These are phyloP conservation scores for Pseudisothecium myosuroides DNA, from an alignment of 225 moss, liverwort and hornwort genomes.

Conservation along the genomic window DNA sequence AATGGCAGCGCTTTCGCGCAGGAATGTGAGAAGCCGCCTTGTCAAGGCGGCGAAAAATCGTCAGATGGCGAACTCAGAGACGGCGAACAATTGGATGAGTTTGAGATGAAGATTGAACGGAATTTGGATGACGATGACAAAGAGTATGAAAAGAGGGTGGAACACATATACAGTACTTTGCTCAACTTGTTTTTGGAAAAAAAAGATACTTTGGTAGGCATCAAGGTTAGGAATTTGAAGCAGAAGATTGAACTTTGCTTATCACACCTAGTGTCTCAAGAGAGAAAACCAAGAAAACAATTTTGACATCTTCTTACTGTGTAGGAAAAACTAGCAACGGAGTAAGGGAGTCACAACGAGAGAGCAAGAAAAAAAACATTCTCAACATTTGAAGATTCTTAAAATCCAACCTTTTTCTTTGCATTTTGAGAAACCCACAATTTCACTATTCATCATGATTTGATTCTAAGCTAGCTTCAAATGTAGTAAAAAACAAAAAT, in stretches of 20 bases:
- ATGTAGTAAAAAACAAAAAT: background rate
- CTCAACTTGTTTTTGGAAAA: background rate
- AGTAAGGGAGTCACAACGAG: rapidly evolving
- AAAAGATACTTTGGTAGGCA: background rate
- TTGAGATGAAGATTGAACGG: background rate
- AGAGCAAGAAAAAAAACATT: background rate
- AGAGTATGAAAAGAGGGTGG: background rate
- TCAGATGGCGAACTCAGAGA: background rate
- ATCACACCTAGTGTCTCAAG: rapidly evolving
- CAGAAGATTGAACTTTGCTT: background rate
- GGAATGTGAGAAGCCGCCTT: background rate
- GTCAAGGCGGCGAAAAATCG: background rate
- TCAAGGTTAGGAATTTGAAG: background rate
- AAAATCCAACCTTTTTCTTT: rapidly evolving
- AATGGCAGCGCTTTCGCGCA: background rate
- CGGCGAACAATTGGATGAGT: background rate
- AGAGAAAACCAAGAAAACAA: background rate
- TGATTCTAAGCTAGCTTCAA: background rate
- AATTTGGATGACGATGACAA: background rate
- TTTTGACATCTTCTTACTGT: rapidly evolving
- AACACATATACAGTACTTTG: background rate
- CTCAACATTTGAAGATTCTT: too few relatives aligned
- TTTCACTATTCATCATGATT: background rate
- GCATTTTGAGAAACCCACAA: background rate
- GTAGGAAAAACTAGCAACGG: rapidly evolving